Percentiles rank a stretch among this genome's conserved stretches.
These are phyloP conservation scores for Mycena citricolor DNA, from an alignment of 1,284 basidiomycete genomes.

Conservation along the genomic window DNA sequence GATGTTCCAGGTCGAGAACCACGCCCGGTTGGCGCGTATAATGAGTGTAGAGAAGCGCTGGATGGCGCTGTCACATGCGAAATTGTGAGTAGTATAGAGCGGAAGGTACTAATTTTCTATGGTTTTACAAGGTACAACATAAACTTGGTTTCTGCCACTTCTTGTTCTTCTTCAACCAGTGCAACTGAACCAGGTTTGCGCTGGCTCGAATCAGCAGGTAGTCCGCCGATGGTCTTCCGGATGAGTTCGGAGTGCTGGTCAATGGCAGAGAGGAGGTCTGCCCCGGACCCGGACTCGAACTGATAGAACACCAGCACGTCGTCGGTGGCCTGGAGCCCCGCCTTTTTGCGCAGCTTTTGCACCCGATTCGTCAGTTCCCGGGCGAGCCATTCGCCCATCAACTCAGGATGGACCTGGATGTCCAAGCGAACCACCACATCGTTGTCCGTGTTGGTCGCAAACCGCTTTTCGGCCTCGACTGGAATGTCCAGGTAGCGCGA, in stretches of 20 bases:
- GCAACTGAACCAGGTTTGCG: constrained; percentile 46
- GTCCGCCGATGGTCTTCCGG: constrained; percentile 72
- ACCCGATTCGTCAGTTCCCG: constrained; percentile 93
- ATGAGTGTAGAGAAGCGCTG: constrained; percentile 21
- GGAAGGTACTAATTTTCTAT: too few species aligned
- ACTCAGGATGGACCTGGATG: constrained; percentile 82
- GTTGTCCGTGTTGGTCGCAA: constrained; percentile 88
- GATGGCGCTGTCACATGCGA: constrained; percentile 20
- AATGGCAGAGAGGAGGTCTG: constrained; percentile 74
- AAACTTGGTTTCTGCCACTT: constrained; percentile 84
- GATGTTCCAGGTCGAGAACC: constrained; percentile 23
- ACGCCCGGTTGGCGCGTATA: constrained; percentile 20
- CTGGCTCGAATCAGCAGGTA: constrained; percentile 63
- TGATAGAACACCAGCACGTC: constrained; percentile 89
- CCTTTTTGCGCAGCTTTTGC: constrained; percentile 95
- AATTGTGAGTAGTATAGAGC: too few species aligned
- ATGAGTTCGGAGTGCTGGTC: constrained; percentile 72
- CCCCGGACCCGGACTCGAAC: constrained; percentile 71
- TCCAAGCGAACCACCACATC: constrained; percentile 95
- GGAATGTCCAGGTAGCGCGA: constrained; percentile 89
- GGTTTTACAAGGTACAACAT: constrained; percentile 60
- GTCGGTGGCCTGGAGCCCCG: constrained; percentile 92
- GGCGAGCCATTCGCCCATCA: constrained; percentile 86
- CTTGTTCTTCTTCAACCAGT: constrained; percentile 84
- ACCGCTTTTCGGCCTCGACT: constrained; percentile 56